phyloP scores from a whole-genome alignment of 176 grass and related monocot genomes.

The Melocanna baccifera region DNA sequence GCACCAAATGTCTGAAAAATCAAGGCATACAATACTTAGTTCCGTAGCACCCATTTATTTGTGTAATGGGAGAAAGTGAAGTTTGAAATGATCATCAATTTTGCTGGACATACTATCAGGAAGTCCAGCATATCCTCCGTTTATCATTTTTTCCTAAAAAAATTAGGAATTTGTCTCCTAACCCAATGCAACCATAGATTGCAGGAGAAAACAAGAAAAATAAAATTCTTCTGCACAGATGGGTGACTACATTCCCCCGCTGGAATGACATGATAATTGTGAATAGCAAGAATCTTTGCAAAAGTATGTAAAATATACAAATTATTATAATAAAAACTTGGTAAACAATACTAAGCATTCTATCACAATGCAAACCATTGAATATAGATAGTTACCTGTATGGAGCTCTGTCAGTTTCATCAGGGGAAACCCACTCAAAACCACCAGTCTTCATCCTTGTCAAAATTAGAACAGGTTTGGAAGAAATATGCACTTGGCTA shows the following conservation, averaged over 20 bases:
- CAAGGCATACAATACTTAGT: not conserved
- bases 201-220: slow-evolving; percentile 28
- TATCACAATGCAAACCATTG: not conserved
- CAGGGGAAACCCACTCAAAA: slow-evolving; percentile 91
- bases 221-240: not conserved
- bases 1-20: not conserved
- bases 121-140: not conserved
- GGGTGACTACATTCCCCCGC: not conserved
- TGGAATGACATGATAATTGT: slow-evolving; percentile 1
- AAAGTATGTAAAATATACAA: not conserved
- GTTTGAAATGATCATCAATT: not conserved
- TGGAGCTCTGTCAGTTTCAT: slow-evolving; percentile 79
- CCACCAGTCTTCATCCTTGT: slow-evolving; percentile 43
- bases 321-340: not conserved
- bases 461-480: slow-evolving; percentile 80
- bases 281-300: slow-evolving; percentile 2
- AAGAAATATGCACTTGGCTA: slow-evolving; percentile 90
- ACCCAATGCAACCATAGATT: not conserved
- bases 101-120: not conserved
- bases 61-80: not conserved
- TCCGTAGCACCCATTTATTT: not conserved
- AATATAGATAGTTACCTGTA: slow-evolving; percentile 62
- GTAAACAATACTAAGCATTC: not conserved
- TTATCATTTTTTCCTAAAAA: slow-evolving; percentile 5
- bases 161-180: not conserved